Evolutionary conservation across 1,139 yeast genomes (phyloP), one percentile per base, ranked within the genome.

Genomic region (Pichia sp.): DNA sequence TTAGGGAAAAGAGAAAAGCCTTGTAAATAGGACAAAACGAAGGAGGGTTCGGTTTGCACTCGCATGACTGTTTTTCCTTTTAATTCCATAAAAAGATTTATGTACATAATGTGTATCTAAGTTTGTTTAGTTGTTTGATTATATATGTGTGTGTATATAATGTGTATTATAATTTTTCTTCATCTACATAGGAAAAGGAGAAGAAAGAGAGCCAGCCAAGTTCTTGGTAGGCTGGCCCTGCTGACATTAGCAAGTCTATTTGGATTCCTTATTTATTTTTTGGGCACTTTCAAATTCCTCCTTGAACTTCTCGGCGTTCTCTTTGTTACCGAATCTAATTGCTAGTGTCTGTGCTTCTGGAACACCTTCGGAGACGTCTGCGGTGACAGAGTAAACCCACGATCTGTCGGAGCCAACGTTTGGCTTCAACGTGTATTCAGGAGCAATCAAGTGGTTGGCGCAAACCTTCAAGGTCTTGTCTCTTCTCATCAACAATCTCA

Each of bases 361-460:
- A 67, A 81, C 93, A 64, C 98, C 98, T 71, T 93, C 99, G 55
- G 96, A 85, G 56, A 93, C 81, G 72, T 93, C 99, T 47, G 96
- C 97, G 55, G 97, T 84, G 58, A 92, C 97, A 57, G 83, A 82
- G 77, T 93, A 93, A 62, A 93, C 99, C 99, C 99, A 93, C 41
- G 97, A 90, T 78, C 97, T 86, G 73, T 93, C 99, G 60, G 95
- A 85, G 54, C 99, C 99, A 61, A 93, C 93, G 70, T 93, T 93
- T 66, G 97, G 90, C 71, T 84, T 88, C 72, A 93, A 82, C 65
- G 77, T 83, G 75, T 88, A 90, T 62, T 89, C 96, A 59, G 96
- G 84, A 50, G 89, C 77, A 65, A 93, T 85, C 74, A 85, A 83
- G 75, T 93, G 99, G 78, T 93, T 93, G 67, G 99, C 99, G 75